phyloP scores from a whole-genome alignment of 179 eudicot species.

The Silene vulgaris region DNA sequence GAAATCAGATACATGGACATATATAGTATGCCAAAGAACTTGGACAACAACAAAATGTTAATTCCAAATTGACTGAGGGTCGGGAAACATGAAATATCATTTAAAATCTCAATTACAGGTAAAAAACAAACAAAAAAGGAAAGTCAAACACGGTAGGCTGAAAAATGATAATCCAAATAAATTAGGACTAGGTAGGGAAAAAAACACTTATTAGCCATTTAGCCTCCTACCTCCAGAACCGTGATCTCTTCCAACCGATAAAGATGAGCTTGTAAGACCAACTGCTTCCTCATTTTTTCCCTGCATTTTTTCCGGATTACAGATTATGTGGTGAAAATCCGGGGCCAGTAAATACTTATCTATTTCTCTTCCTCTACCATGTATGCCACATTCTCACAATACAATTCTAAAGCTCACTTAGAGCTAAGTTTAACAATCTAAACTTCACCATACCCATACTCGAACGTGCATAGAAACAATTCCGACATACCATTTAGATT shows the following conservation, averaged over 20 bases:
- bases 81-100: no score
- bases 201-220: not conserved
- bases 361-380: not conserved
- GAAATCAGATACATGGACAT: slow-evolving; percentile 5
- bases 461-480: not conserved
- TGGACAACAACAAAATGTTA: not conserved
- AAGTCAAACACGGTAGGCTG: not conserved
- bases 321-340: not conserved
- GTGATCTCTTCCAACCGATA: slow-evolving; percentile 22
- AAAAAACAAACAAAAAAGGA: not conserved
- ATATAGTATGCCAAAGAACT: not conserved
- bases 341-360: not conserved
- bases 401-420: not conserved
- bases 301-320: slow-evolving; percentile 31
- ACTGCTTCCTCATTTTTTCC: slow-evolving; percentile 41
- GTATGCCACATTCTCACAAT: not conserved
- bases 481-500: not conserved
- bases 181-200: not conserved
- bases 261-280: slow-evolving; percentile 38
- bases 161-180: not conserved
- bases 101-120: not conserved
- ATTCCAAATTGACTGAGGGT: no score
- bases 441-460: not conserved
- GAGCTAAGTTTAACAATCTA: not conserved
- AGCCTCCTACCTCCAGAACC: slow-evolving; percentile 17